Base-by-base conservation (phyloP, 2,329 filamentous ascomycete species). In the Verticillium alfalfae region DNA sequence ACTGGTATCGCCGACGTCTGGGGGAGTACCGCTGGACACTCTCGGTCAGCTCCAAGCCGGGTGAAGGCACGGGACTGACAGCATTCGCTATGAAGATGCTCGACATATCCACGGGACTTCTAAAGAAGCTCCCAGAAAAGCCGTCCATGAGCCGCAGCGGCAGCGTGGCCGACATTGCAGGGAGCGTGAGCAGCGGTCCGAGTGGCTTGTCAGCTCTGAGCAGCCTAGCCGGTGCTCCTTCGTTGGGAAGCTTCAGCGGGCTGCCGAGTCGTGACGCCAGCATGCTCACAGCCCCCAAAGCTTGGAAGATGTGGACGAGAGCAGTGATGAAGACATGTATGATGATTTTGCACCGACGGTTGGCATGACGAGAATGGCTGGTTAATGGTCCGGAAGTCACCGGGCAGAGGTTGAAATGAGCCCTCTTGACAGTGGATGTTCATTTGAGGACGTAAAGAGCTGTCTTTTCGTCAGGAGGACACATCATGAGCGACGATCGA, bases 11-110 rank as follows among this genome's bases (percentile, higher is more conserved):
- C 41, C 84, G 91, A 13, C 83, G 94, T 1, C 77, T 98, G 26
- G 88, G 88, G 63, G 94, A 99, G 76, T 98, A 97, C 72, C 86
- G 92, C 58, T 99, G 94, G 94, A 97, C 94, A 10, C 80, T 98
- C 61, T 90, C 89, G 9, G 93, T 98, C 57, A 93, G 89, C 74
- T 88, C 87, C 55, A 92, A 92, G 72, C 87, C 90, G 0, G 83
- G 84, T 2, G 84, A 84, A 67, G 81, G 80, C 60, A 81, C 77
- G 57, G 80, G 82, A 1, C 70, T 88, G 60, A 88, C 86, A 0
- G 82, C 85, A 64, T 92, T 91, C 67, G 89, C 90, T n/a, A 88
- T 92, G 79, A 88, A 88, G 2, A 91, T 91, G 81, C 77, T 93
- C 54, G 90, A 92, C 70, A 89, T 89, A 60, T 88, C 86, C 22